Evolutionary conservation across 208 protist species (phyloP), one percentile per base, ranked within the genome.

Genomic region (Angomonas ambiguus): DNA sequence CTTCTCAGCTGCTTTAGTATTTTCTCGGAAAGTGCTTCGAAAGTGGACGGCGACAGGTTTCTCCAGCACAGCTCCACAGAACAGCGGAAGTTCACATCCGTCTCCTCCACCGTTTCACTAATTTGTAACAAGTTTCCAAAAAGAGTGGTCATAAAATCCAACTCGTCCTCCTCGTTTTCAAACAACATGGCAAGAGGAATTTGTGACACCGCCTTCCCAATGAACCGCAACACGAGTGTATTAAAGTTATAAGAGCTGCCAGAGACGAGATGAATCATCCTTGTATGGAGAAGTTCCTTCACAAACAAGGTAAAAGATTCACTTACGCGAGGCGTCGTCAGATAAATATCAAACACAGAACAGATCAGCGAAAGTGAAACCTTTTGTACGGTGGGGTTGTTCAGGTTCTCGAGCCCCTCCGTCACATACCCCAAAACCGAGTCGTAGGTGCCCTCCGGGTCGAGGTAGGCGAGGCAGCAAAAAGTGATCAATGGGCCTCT

Each of bases 291-390:
- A 53, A 53, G 13, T 27, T 24, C 20, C 45, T 53, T 53, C 3
- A 53, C 18, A 63, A 80, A 88, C 20, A 32, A 11, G 27, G 66
- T 51, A 32, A 74, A 76, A 10, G 72, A 49, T 18, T 66, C 74
- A 22, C 67, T 42, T 10, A 71, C 82, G 6, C 42, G 34, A 27
- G 58, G 33, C 20, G 30, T 41, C 31, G 30, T 8, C 28, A 55
- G 33, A 32, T 28, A 62, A 18, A 33, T 31, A 34, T 51, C 20
- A 6, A 32, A 27, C 1, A 41, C 30, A 34, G n/a, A 32, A 20
- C 18, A 27, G 1, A 62, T 31, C n/a, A 62, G 2, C 20, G 11
- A 13, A 22, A 62, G n/a, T 22, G 38, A 22, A 22, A 41, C 49
- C 20, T 48, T 20, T 22, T 62, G 58, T 20, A 24, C 33, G 16